phyloP scores from a whole-genome alignment of 1,284 basidiomycete genomes.

The Ganoderma lingzhi region DNA sequence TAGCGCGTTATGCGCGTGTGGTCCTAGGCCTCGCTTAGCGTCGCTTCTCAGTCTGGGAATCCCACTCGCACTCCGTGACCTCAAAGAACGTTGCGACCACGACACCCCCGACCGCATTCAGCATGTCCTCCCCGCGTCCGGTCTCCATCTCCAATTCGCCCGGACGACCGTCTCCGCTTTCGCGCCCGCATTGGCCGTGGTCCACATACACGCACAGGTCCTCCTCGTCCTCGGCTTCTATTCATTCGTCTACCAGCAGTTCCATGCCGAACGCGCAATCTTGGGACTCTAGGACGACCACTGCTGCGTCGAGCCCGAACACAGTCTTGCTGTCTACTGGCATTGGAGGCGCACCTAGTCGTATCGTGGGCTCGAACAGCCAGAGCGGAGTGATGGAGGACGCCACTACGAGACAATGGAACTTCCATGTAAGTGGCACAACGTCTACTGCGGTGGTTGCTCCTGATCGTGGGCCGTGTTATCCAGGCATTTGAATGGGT shows the following conservation, averaged over 20 bases:
- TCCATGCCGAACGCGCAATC: conserved; percentile 33
- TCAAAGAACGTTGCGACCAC: conserved; percentile 18
- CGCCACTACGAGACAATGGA: conserved; percentile 67
- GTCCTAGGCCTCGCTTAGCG: no score
- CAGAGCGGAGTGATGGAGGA: conserved; percentile 40
- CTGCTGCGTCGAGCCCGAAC: conserved; percentile 34
- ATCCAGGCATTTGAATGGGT: conserved; percentile 72
- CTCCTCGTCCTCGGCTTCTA: conserved; percentile 40
- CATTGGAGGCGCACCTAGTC: conserved; percentile 24
- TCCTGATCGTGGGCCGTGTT: not conserved
- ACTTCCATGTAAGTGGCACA: conserved; percentile 57
- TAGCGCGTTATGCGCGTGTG: conserved; percentile 10
- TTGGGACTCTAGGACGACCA: conserved; percentile 42
- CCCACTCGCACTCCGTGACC: not conserved
- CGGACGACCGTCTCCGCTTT: conserved; percentile 51
- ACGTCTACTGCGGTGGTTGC: not conserved
- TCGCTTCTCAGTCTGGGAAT: conserved; percentile 10
- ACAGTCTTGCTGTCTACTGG: conserved; percentile 36
- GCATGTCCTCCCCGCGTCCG: conserved; percentile 55
- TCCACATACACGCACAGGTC: conserved; percentile 48
- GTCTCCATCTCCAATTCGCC: conserved; percentile 51
- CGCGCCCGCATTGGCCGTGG: conserved; percentile 70
- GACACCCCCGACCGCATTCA: not conserved
- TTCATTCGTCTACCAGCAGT: conserved; percentile 36
- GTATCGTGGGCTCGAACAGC: conserved; percentile 26